phyloP scores from a whole-genome alignment of 441 rosid genomes.

The Syzygium malaccense region DNA sequence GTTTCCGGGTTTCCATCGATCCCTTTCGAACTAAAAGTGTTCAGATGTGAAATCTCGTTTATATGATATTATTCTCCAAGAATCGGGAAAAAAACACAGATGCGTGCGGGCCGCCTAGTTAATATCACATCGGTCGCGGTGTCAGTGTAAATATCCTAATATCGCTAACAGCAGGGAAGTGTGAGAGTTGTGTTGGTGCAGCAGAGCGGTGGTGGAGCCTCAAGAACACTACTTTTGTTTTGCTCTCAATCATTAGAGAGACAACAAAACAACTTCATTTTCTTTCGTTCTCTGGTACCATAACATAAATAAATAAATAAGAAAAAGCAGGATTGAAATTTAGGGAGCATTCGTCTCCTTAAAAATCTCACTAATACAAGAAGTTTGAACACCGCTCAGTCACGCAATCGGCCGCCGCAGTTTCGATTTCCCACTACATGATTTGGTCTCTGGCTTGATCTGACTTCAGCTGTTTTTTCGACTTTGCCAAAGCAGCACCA shows the following conservation, averaged over 20 bases:
- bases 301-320: neutral
- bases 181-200: neutral
- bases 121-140: neutral
- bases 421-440: neutral
- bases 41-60: neutral
- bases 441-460: neutral
- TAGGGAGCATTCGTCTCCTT: neutral
- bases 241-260: neutral
- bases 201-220: neutral
- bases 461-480: neutral
- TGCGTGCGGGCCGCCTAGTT: neutral
- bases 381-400: neutral
- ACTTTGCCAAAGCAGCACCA: slow-evolving; percentile 25
- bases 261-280: neutral
- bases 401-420: neutral
- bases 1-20: neutral
- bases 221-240: neutral
- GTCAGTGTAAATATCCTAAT: neutral
- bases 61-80: neutral
- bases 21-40: neutral
- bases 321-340: neutral
- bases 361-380: neutral
- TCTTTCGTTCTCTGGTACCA: neutral
- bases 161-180: neutral
- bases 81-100: neutral